A percentile compares a stretch with the other conserved stretches of the same genome.
phyloP scores from a whole-genome alignment of 176 grass and related monocot species.

The Saccharum officinarum region DNA sequence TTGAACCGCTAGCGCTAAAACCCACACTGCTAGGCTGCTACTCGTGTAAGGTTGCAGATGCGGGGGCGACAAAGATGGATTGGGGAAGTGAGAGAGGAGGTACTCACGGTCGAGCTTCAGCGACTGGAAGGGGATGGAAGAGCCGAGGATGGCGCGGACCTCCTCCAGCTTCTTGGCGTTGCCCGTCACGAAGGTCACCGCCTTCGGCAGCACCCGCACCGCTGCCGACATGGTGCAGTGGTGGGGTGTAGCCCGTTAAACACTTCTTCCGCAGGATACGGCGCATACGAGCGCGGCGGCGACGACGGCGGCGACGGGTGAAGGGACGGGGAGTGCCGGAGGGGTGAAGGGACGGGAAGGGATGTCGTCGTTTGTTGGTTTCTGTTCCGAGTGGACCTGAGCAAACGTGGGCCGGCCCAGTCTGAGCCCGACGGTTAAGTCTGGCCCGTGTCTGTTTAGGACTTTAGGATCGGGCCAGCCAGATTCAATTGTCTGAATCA shows the following conservation, averaged over 20 bases:
- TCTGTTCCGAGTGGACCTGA: neutral
- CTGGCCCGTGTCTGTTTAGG: too few species aligned
- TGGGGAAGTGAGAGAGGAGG: neutral
- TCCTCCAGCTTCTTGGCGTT: conserved; percentile 99
- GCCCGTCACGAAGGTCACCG: conserved; percentile 94
- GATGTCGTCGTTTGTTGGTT: neutral
- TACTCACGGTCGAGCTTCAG: conserved; percentile 82
- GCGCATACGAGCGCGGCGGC: neutral
- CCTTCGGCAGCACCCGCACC: conserved; percentile 64
- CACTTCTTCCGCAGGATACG: neutral
- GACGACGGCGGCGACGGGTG: neutral
- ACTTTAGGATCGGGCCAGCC: too few species aligned
- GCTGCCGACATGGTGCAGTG: conserved; percentile 42
- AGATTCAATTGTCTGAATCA: too few species aligned
- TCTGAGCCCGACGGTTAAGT: neutral
- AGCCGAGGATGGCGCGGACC: conserved; percentile 77
- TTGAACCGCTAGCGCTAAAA: neutral
- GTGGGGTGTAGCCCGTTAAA: neutral
- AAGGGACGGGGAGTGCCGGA: neutral
- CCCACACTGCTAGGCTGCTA: neutral
- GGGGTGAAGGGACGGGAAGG: neutral
- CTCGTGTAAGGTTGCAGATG: neutral
- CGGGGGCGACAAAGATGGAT: neutral
- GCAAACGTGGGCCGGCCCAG: neutral
- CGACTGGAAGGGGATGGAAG: conserved; percentile 90